Percentiles rank a stretch among this genome's conserved stretches.
These are phyloP conservation scores for Epichloe glyceriae DNA, from an alignment of 2,329 filamentous ascomycete species.

Conservation along the genomic window DNA sequence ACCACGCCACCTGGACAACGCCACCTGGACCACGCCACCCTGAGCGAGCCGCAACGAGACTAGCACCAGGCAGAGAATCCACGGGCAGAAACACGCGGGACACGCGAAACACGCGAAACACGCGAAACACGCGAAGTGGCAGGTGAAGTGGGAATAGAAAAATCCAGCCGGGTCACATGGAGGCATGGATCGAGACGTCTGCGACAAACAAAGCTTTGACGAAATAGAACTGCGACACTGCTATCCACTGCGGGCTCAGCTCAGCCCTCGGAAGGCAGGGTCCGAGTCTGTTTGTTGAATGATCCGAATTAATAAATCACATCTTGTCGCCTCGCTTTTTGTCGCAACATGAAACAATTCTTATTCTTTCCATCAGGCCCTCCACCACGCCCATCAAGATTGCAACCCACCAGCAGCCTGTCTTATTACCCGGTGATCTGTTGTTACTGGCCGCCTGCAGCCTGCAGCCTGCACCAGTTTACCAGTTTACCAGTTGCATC, in stretches of 20 bases:
- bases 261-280: neutral
- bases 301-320: neutral
- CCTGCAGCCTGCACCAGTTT: neutral
- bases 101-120: too few relatives aligned
- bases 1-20: too few relatives aligned
- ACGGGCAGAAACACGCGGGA: too few relatives aligned
- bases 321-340: neutral
- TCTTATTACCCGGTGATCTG: neutral
- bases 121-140: neutral
- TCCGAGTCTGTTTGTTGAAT: neutral
- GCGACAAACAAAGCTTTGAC: neutral
- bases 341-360: neutral
- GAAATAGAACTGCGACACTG: neutral
- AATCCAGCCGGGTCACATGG: conserved; percentile 3
- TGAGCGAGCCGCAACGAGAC: neutral
- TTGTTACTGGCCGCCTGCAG: neutral
- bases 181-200: neutral
- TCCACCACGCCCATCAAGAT: neutral
- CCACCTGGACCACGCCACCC: too few relatives aligned
- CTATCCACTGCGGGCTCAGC: neutral
- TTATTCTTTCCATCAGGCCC: too few relatives aligned
- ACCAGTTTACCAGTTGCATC: too few relatives aligned
- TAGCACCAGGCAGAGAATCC: neutral
- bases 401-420: neutral
- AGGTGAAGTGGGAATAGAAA: neutral